Base-by-base conservation (phyloP, 768 basidiomycete species). In the Tricholomella constricta region DNA sequence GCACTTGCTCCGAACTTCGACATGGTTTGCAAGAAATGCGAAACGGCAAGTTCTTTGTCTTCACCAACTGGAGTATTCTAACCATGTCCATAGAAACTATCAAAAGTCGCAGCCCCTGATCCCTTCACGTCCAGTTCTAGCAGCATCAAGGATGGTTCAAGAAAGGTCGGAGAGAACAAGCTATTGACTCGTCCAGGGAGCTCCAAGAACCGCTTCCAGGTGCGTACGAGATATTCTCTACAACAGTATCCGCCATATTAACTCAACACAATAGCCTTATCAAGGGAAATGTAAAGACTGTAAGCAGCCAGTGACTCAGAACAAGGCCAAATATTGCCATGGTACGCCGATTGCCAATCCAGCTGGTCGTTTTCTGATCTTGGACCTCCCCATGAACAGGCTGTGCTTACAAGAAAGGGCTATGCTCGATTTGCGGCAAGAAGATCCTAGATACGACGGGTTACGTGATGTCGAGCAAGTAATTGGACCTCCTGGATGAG, bases 11-110 rank as follows among this genome's bases (percentile, higher is more conserved):
- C 48, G 47, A 58, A 55, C 55, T 44, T 62, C 60, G 51, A 67
- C 72, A 93, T 93, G 91, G 91, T 93, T 58, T 93, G 91, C 77
- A 85, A 81, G 72, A 93, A 90, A 78, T 93, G 91, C 70, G 89
- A 91, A 73, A 76, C 80, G 70, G 90, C 83, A 54, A 36, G 78
- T 68, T 51, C 45, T 54, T 60, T 53, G 37, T 56, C 55, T 58
- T 52, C 26, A 41, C 43, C 46, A 35, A 36, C 52, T 41, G 48
- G 36, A 50, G 44, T 25, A 40, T 35, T 20, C 52, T 56, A 57
- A 54, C 31, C 48, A 54, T 68, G 58, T 62, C 63, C 65, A 66
- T 68, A 94, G 91, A 94, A 94, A 91, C 81, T 91, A 49, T 92
- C 90, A 52, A 93, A 90, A 69, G 80, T 94, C 40, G 91, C 91